phyloP scores from a whole-genome alignment of 257 asterid species.

The Fraxinus quadrangulata region DNA sequence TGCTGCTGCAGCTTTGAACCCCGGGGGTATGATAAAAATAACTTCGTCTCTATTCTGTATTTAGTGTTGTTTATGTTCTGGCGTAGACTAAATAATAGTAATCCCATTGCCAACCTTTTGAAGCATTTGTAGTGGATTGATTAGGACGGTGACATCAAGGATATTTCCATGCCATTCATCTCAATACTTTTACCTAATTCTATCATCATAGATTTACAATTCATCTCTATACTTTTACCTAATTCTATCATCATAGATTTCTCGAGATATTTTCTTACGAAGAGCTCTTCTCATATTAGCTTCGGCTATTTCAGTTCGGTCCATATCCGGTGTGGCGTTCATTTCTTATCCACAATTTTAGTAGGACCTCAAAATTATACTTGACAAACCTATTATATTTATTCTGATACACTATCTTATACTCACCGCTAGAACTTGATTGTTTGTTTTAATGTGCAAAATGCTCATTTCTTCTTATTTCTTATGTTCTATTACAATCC shows the following conservation, averaged over 20 bases:
- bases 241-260: too few relatives aligned
- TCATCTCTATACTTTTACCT: not conserved
- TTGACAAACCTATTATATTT: not conserved
- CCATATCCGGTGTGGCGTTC: not conserved
- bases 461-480: not conserved
- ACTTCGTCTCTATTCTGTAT: not conserved
- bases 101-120: not conserved
- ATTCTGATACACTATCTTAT: not conserved
- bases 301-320: too few relatives aligned
- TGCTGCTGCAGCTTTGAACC: constrained; percentile 81
- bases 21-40: constrained; percentile 69
- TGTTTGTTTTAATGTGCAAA: not conserved
- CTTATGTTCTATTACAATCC: not conserved
- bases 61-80: not conserved
- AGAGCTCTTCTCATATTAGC: too few relatives aligned
- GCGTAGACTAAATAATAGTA: not conserved
- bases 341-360: not conserved
- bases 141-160: not conserved
- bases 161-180: not conserved
- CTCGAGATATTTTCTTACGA: too few relatives aligned
- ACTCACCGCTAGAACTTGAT: not conserved
- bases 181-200: not conserved
- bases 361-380: not conserved
- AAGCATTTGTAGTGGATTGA: not conserved
- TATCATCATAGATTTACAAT: not conserved